Evolutionary conservation across 139 green algal species (phyloP), one percentile per base, ranked within the genome.

Genomic region (Bryopsis sp.): DNA sequence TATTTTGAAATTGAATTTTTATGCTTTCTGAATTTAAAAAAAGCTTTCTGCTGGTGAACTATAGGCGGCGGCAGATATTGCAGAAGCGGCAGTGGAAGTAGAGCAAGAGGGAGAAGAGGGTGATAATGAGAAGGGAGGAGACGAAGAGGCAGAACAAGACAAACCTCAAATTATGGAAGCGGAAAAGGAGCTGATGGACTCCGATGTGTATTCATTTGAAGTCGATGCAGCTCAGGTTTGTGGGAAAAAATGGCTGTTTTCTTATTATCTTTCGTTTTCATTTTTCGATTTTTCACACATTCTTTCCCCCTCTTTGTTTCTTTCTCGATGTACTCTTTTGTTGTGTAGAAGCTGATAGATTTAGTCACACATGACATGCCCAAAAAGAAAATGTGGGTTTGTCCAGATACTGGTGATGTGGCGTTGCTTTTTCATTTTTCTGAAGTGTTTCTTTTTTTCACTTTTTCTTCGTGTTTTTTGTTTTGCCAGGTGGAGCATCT

Each of bases 401-500:
- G n/a, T n/a, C n/a, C n/a, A n/a, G n/a, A n/a, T n/a, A n/a, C n/a
- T n/a, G n/a, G n/a, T n/a, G n/a, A n/a, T n/a, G n/a, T n/a, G n/a
- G n/a, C n/a, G n/a, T 50, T 11, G 15, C 15, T 50, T 50, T 50
- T 50, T 50, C 11, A 50, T 50, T 50, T 50, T 50, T 50, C 11
- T 26, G 15, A 50, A 26, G 11, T 50, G 43, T 50, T 11, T 26
- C 15, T 50, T 50, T 50, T 50, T 50, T 11, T 26, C 15, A 26
- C 15, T 50, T 50, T 11, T 26, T 26, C 11, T 50, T 50, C 15
- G 43, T 50, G 43, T 26, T 50, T 50, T 50, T 50, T 58, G 22
- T 47, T 28, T 11, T 2, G 28, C 1, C 79, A 96, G 86, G 91
- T 97, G 47, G 93, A 98, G 84, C 75, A 86, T 32, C 93, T 99